phyloP scores from a whole-genome alignment of 768 basidiomycete genomes.

The Paxillus involutus region DNA sequence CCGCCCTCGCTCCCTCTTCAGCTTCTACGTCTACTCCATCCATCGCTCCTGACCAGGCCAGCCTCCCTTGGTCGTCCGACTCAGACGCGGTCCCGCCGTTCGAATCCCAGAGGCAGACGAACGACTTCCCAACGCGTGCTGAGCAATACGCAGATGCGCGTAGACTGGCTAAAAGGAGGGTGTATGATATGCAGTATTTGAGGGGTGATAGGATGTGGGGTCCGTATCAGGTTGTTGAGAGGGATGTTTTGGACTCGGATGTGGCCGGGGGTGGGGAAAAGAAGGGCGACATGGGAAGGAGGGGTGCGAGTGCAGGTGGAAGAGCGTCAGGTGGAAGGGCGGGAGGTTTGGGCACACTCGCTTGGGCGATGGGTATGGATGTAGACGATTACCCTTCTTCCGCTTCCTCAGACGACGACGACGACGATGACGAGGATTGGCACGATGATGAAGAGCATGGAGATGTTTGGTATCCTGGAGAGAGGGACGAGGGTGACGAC shows the following conservation, averaged over 20 bases:
- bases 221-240: constrained; percentile 22
- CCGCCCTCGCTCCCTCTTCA: too few species aligned
- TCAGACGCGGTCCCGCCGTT: neutral
- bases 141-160: constrained; percentile 26
- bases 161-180: constrained; percentile 25
- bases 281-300: neutral
- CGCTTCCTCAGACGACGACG: constrained; percentile 13
- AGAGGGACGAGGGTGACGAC: too few species aligned
- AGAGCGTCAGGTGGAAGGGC: neutral
- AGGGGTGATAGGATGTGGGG: constrained; percentile 29
- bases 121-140: constrained; percentile 11
- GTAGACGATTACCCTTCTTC: constrained; percentile 9
- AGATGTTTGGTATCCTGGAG: too few species aligned
- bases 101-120: constrained; percentile 2
- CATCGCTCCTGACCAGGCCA: too few species aligned
- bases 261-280: neutral
- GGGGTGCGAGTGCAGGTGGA: neutral
- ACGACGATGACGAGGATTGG: constrained; percentile 25
- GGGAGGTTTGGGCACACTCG: constrained; percentile 10
- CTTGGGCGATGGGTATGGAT: constrained; percentile 17
- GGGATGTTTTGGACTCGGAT: neutral
- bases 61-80: too few species aligned
- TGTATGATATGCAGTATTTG: constrained; percentile 32
- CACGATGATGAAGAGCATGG: neutral
- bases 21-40: too few species aligned